phyloP scores from a whole-genome alignment of 768 basidiomycete genomes.

The Trametes elegans region DNA sequence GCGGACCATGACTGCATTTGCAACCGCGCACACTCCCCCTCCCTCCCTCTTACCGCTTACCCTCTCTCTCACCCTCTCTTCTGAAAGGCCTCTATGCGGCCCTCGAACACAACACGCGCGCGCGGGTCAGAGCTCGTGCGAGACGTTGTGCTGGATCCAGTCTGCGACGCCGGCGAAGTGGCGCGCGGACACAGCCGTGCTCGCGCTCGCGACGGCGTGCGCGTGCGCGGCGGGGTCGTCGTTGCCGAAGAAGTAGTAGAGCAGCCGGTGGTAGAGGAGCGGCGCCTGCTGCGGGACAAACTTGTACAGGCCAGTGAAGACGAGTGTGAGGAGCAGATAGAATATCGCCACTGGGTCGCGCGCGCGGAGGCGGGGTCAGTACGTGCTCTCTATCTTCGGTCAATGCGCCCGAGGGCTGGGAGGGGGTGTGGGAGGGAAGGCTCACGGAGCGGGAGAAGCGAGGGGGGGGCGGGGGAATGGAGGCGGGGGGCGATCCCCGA shows the following conservation, averaged over 20 bases:
- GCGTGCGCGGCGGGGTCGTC: slow-evolving; percentile 29
- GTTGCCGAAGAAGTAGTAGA: slow-evolving; percentile 61
- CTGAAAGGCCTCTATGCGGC: no score
- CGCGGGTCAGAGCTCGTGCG: not conserved
- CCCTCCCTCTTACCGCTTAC: no score
- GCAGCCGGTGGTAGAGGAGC: slow-evolving; percentile 46
- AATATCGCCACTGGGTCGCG: slow-evolving; percentile 38
- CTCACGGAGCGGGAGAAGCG: no score
- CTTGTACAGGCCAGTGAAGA: slow-evolving; percentile 50
- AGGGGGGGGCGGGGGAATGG: not conserved
- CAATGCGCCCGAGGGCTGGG: not conserved
- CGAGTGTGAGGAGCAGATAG: slow-evolving; percentile 39
- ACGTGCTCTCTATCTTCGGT: not conserved
- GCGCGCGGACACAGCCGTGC: not conserved
- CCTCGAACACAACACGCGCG: no score
- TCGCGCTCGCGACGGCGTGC: no score
- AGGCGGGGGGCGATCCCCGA: not conserved
- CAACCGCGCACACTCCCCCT: no score
- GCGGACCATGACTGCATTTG: no score
- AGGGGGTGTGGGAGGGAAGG: not conserved
- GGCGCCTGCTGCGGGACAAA: slow-evolving; percentile 55
- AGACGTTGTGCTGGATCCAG: slow-evolving; percentile 1
- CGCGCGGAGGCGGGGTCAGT: slow-evolving; percentile 3
- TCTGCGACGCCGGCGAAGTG: slow-evolving; percentile 6
- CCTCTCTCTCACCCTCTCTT: no score